Conservation (phyloP, 164 flowering plant genomes). For the Santalum album region DNA sequence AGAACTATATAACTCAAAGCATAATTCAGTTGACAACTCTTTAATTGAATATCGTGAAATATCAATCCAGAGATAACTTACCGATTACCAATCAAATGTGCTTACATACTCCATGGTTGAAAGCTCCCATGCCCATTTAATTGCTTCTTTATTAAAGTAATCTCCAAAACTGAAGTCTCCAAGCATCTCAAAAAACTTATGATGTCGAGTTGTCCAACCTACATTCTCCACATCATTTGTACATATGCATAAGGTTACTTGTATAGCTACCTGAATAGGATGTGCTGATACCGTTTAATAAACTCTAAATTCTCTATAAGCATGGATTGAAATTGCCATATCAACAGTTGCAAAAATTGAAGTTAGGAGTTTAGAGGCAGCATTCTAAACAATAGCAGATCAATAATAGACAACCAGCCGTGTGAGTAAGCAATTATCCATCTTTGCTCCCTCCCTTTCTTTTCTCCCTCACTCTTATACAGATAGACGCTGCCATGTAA, state of each 20-base stretch:
- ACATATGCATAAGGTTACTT: constrained; percentile 82
- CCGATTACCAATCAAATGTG: constrained; percentile 2
- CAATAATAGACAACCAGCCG: too few relatives aligned
- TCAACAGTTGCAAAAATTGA: too few relatives aligned
- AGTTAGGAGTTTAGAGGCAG: too few relatives aligned
- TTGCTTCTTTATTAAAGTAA: constrained; percentile 95
- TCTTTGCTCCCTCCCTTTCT: too few relatives aligned
- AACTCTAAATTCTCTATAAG: too few relatives aligned
- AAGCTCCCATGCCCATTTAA: constrained; percentile 97
- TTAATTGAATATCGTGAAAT: not conserved
- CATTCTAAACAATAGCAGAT: too few relatives aligned
- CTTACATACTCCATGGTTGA: constrained; percentile 67
- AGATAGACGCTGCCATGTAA: too few relatives aligned
- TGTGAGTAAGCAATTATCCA: too few relatives aligned
- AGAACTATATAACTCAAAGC: not conserved
- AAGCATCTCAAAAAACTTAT: constrained; percentile 95
- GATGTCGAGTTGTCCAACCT: constrained; percentile 80
- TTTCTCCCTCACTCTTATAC: too few relatives aligned
- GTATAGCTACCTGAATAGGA: constrained; percentile 54
- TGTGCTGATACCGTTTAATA: not conserved
- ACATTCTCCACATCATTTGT: constrained; percentile 96
- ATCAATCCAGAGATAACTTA: not conserved
- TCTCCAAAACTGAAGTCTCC: constrained; percentile 98
- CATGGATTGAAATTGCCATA: too few relatives aligned
- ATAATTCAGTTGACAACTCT: not conserved